Evolutionary conservation across 768 basidiomycete species (phyloP).

Genomic region (Russula olivacea): DNA sequence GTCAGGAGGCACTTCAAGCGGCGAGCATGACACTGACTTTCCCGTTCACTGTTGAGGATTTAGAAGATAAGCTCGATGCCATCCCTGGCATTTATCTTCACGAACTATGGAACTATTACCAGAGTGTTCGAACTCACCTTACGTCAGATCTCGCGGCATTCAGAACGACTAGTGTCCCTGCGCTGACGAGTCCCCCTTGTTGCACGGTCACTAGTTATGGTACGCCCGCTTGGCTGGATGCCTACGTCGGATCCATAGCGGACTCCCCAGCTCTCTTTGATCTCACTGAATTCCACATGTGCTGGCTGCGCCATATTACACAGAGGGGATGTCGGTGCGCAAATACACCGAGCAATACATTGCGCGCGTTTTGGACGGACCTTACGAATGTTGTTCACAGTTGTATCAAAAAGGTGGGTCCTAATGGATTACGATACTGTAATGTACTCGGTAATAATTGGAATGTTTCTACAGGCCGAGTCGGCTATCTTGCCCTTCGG

Average conservation of each 20-base stretch:
- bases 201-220: neutral
- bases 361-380: slow-evolving; percentile 4
- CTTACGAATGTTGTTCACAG: neutral
- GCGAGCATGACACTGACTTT: neutral
- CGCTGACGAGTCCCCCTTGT: neutral
- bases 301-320: neutral
- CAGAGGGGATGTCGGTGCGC: neutral
- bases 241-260: neutral
- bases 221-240: neutral
- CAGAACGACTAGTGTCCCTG: neutral
- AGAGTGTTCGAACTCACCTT: neutral
- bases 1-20: neutral
- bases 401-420: slow-evolving; percentile 1
- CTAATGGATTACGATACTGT: no score
- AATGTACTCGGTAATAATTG: neutral
- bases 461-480: slow-evolving; percentile 2
- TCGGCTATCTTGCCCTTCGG: neutral
- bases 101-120: slow-evolving; percentile 11
- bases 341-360: neutral
- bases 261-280: neutral
- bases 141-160: neutral
- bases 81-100: neutral
- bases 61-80: neutral
- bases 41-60: neutral
- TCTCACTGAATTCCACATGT: neutral